Evolutionary conservation across 2,329 filamentous ascomycete genomes (phyloP).

Genomic region (Arthrobotrys megalospora): DNA sequence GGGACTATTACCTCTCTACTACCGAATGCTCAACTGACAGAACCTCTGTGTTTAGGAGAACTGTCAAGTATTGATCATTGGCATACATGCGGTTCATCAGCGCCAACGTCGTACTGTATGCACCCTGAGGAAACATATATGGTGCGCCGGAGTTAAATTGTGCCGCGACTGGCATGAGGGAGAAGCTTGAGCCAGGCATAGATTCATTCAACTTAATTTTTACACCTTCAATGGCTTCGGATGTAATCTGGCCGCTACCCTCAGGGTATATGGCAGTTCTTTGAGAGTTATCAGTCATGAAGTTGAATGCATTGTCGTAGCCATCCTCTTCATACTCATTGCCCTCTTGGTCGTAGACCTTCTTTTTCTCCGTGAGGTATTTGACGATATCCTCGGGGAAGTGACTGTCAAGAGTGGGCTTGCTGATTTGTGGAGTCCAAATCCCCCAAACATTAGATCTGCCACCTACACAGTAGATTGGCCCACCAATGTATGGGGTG

Average conservation of each 20-base stretch:
- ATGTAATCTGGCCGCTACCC: background rate
- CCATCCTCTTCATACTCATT: background rate
- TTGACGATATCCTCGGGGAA: constrained; percentile 18
- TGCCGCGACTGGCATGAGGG: constrained; percentile 2
- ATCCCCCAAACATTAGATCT: constrained; percentile 21
- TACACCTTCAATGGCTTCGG: background rate
- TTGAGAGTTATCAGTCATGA: background rate
- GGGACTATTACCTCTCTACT: too few relatives aligned
- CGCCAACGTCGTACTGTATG: background rate
- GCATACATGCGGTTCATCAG: constrained; percentile 14
- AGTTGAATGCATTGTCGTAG: constrained; percentile 11
- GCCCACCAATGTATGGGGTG: constrained; percentile 22
- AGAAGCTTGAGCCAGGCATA: background rate
- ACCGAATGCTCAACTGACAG: background rate
- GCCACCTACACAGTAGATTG: constrained; percentile 18
- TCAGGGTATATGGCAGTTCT: background rate
- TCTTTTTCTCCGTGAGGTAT: background rate
- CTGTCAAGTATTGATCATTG: constrained; percentile 17
- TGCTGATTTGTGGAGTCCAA: constrained; percentile 9
- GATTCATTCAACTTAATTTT: background rate
- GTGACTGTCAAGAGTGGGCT: background rate
- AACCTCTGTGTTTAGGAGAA: constrained; percentile 9
- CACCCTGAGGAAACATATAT: constrained; percentile 13
- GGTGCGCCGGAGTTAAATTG: background rate
- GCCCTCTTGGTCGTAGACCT: too few relatives aligned